phyloP scores from a whole-genome alignment of 2,329 filamentous ascomycete species.

The Cladophialophora exuberans region DNA sequence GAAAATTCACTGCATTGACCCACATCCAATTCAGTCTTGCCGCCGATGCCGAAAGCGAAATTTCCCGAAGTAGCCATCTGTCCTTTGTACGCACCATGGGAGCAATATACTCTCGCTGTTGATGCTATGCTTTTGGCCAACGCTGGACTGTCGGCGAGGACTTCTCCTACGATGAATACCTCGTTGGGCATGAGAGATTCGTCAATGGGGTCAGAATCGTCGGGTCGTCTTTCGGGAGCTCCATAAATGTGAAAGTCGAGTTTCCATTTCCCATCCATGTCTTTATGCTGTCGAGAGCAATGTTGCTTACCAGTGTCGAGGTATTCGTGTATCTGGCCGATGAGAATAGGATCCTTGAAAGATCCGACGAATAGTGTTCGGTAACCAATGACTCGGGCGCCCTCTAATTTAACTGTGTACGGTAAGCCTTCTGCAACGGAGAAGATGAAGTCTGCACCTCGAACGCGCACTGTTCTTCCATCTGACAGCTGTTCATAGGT shows the following conservation, averaged over 20 bases:
- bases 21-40: slow-evolving; percentile 40
- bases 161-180: not conserved
- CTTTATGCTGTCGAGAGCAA: not conserved
- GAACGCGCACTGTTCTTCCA: slow-evolving; percentile 21
- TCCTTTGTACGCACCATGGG: slow-evolving; percentile 46
- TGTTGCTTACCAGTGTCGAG: slow-evolving; percentile 36
- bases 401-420: slow-evolving; percentile 53
- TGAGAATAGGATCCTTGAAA: slow-evolving; percentile 52
- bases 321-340: slow-evolving; percentile 44
- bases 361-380: slow-evolving; percentile 52
- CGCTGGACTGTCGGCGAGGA: not conserved
- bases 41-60: slow-evolving; percentile 42
- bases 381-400: slow-evolving; percentile 47
- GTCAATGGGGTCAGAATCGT: not conserved
- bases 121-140: not conserved
- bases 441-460: slow-evolving; percentile 55
- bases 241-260: slow-evolving; percentile 45
- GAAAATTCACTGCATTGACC: slow-evolving; percentile 49
- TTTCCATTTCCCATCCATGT: slow-evolving; percentile 57
- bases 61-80: slow-evolving; percentile 58
- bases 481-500: slow-evolving; percentile 50
- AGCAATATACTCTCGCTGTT: not conserved
- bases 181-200: not conserved
- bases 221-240: not conserved
- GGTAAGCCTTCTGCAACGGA: slow-evolving; percentile 40